phyloP scores from a whole-genome alignment of 2,329 filamentous ascomycete genomes.

The Rugonectria rugulosa region DNA sequence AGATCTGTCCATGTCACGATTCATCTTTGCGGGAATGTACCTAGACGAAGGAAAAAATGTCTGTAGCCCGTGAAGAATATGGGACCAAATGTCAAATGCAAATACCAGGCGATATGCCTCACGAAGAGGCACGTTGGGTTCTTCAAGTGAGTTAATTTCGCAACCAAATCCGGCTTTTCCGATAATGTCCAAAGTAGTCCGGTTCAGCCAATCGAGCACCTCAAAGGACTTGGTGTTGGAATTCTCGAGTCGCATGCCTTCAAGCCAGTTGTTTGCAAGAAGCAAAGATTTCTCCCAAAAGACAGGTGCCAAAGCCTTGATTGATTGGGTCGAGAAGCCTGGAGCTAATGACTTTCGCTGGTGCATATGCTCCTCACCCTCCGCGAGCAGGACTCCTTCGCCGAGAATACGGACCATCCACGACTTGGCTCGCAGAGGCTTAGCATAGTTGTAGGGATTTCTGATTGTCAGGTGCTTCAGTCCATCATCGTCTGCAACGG shows the following conservation, averaged over 20 bases:
- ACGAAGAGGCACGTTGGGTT: conserved; percentile 42
- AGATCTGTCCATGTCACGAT: neutral
- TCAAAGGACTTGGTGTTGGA: neutral
- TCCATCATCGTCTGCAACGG: neutral
- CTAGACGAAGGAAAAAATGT: conserved; percentile 4
- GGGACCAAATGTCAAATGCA: neutral
- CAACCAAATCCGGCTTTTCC: conserved; percentile 44
- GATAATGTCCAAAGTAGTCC: conserved; percentile 45
- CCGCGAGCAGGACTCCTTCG: neutral
- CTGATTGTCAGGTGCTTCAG: neutral
- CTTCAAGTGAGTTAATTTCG: conserved; percentile 43
- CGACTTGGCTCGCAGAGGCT: neutral
- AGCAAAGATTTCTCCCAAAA: conserved; percentile 27
- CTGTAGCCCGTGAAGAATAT: conserved; percentile 25
- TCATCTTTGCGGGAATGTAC: neutral
- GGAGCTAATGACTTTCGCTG: conserved; percentile 31
- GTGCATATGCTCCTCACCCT: conserved; percentile 5
- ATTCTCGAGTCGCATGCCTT: neutral
- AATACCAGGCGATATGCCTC: conserved; percentile 26
- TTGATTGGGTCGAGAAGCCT: conserved; percentile 30
- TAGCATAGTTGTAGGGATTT: neutral
- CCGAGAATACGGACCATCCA: neutral
- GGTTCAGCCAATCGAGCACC: conserved; percentile 28
- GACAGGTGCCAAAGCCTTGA: conserved; percentile 26
- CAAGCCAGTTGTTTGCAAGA: conserved; percentile 7